Conservation (phyloP, 140 eudicot genomes). For the Erigeron philadelphicus region DNA sequence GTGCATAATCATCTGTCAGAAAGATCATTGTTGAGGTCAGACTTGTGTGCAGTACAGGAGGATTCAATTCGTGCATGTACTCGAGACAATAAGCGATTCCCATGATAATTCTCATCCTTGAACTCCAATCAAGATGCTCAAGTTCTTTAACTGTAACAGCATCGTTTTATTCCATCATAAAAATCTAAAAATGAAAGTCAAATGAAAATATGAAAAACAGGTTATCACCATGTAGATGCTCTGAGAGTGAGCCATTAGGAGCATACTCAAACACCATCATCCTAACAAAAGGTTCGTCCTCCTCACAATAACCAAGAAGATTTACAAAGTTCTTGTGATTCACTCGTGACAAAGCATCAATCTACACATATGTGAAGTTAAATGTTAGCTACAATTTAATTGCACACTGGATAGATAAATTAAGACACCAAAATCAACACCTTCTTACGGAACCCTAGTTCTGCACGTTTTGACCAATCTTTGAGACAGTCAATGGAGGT, state of each 20-base stretch:
- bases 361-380: slow-evolving; percentile 36
- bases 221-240: slow-evolving; percentile 81
- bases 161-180: not conserved
- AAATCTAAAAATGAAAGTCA: not conserved
- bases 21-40: slow-evolving; percentile 45
- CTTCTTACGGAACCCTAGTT: slow-evolving; percentile 65
- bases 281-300: slow-evolving; percentile 72
- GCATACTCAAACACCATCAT: slow-evolving; percentile 99
- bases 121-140: slow-evolving; percentile 88
- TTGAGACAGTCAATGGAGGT: slow-evolving; percentile 39
- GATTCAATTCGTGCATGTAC: slow-evolving; percentile 72
- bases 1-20: slow-evolving; percentile 91
- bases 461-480: slow-evolving; percentile 73
- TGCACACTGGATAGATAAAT: not conserved
- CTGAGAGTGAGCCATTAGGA: slow-evolving; percentile 74
- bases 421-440: slow-evolving; percentile 25
- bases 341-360: slow-evolving; percentile 67
- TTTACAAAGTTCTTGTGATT: slow-evolving; percentile 93
- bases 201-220: not conserved
- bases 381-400: slow-evolving; percentile 9
- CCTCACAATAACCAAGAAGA: slow-evolving; percentile 92
- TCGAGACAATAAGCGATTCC: slow-evolving; percentile 85
- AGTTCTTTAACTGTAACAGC: slow-evolving; percentile 59
- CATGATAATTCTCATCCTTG: slow-evolving; percentile 84
- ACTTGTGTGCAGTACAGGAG: slow-evolving; percentile 54